Percentiles rank a stretch among this genome's conserved stretches.
Evolutionary conservation across 768 basidiomycete species (phyloP).

Genomic region (Suillus placidus): DNA sequence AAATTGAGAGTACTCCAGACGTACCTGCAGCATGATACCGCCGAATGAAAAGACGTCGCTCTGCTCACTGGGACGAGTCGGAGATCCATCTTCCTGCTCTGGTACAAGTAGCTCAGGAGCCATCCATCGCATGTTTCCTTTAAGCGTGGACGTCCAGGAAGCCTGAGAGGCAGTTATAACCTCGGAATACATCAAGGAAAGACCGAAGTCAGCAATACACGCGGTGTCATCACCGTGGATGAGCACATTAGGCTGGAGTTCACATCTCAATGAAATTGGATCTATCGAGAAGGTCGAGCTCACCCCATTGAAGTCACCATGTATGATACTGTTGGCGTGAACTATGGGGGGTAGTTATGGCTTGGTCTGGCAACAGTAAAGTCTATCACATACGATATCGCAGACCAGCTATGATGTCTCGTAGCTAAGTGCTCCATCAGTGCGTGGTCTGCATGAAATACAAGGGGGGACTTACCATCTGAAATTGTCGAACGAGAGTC

Average conservation of each 20-base stretch:
- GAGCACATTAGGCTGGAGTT: constrained; percentile 38
- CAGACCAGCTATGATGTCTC: constrained; percentile 19
- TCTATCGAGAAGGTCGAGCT: neutral
- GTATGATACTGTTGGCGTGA: constrained; percentile 35
- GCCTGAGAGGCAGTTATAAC: constrained; percentile 20
- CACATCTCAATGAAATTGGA: constrained; percentile 1
- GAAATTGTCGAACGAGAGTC: constrained; percentile 5
- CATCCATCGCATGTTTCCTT: constrained; percentile 51
- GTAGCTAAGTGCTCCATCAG: neutral
- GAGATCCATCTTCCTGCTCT: constrained; percentile 29
- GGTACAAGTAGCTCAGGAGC: constrained; percentile 43
- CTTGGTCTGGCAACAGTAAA: too few relatives aligned
- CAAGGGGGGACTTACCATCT: constrained; percentile 16
- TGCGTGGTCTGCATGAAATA: too few relatives aligned
- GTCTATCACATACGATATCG: constrained; percentile 17
- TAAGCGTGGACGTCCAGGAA: constrained; percentile 35
- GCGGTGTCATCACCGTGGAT: constrained; percentile 36
- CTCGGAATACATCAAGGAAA: constrained; percentile 35
- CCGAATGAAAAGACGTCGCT: constrained; percentile 50
- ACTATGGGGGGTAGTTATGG: neutral
- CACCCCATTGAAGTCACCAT: constrained; percentile 51
- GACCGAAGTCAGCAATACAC: constrained; percentile 41
- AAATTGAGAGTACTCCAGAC: constrained; percentile 13
- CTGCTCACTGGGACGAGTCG: constrained; percentile 13
- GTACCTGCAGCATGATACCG: constrained; percentile 33